Conservation (phyloP, 78 protist genomes). For the Chrysochromulina tobinii region DNA sequence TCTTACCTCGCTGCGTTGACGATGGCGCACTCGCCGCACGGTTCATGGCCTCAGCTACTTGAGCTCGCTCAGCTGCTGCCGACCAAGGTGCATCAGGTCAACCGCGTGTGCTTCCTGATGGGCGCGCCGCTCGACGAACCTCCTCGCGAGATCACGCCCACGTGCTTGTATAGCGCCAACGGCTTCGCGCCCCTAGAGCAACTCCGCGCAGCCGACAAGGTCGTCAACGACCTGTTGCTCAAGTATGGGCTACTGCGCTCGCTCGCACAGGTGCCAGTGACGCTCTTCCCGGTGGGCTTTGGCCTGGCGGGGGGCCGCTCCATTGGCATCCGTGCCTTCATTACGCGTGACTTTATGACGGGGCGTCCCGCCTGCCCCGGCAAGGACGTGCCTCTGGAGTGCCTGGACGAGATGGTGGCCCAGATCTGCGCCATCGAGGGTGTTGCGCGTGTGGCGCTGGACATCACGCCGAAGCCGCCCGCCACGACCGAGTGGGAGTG, state of each 20-base stretch:
- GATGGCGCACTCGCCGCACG: neutral
- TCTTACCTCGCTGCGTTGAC: constrained; percentile 34
- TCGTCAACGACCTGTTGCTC: constrained; percentile 60
- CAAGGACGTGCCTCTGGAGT: constrained; percentile 19
- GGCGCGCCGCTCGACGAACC: constrained; percentile 48
- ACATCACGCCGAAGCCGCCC: constrained; percentile 92
- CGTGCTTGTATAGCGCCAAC: constrained; percentile 22
- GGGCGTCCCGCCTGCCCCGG: constrained; percentile 32
- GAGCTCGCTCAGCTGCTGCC: constrained; percentile 76
- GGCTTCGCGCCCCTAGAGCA: constrained; percentile 49
- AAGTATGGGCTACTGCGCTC: constrained; percentile 55
- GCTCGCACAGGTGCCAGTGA: constrained; percentile 80
- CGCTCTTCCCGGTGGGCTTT: constrained; percentile 47
- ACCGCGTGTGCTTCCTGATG: constrained; percentile 75
- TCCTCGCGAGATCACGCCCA: constrained; percentile 63
- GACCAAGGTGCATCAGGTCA: constrained; percentile 76
- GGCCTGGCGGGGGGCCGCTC: neutral
- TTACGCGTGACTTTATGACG: constrained; percentile 42
- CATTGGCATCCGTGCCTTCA: constrained; percentile 41
- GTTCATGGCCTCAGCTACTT: constrained; percentile 57
- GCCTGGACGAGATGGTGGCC: neutral
- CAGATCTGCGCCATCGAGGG: neutral
- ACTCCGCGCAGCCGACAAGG: constrained; percentile 76
- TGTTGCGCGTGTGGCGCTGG: constrained; percentile 62
- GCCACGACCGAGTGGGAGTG: constrained; percentile 94